These are phyloP conservation scores for Pleodorina starrii DNA, from an alignment of 139 green algal species.

Conservation along the genomic window DNA sequence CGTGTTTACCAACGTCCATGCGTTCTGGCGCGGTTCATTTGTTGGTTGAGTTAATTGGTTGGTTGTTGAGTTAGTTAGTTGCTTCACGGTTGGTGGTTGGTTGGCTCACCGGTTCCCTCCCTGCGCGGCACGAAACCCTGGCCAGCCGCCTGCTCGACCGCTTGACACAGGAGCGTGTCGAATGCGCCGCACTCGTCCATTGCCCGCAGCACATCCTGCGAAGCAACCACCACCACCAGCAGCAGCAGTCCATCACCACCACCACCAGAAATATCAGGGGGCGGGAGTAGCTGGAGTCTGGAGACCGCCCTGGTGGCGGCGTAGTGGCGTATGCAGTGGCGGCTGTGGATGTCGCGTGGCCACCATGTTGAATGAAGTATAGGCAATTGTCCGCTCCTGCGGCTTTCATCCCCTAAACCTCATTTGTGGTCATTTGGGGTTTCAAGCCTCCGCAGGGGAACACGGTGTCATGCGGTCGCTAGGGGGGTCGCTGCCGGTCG, in stretches of 20 bases:
- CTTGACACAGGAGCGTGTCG: neutral
- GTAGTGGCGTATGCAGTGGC: neutral
- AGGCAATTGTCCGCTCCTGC: neutral
- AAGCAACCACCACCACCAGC: neutral
- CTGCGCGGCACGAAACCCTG: conserved; percentile 38
- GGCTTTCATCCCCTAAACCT: too few relatives aligned
- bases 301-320: neutral
- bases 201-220: neutral
- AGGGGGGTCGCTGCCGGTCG: too few relatives aligned
- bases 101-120: neutral
- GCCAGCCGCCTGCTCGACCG: conserved; percentile 11
- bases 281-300: neutral
- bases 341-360: neutral
- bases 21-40: neutral
- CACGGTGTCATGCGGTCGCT: too few relatives aligned
- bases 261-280: neutral
- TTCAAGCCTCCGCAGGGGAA: too few relatives aligned
- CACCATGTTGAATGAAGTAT: neutral
- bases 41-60: neutral
- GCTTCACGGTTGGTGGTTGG: too few relatives aligned
- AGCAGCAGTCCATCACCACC: neutral
- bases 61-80: too few relatives aligned
- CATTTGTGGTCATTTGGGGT: too few relatives aligned
- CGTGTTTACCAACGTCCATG: neutral
- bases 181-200: neutral